A percentile compares a stretch with the other conserved stretches of the same genome.
Conservation (phyloP, 2,329 filamentous ascomycete genomes). For the Ascochyta viciae-villosae region DNA sequence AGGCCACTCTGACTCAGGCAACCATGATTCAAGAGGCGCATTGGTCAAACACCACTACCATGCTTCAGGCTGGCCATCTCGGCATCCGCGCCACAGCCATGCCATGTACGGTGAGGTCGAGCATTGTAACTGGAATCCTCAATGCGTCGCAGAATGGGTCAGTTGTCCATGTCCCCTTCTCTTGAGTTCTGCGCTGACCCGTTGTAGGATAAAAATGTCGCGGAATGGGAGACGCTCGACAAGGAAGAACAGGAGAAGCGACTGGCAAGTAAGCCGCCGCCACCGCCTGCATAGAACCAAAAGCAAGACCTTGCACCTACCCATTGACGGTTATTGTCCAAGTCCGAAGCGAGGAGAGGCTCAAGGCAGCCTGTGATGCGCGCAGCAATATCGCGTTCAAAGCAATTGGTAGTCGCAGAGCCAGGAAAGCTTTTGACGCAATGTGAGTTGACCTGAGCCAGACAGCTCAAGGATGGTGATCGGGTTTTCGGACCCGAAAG, state of each 20-base stretch:
- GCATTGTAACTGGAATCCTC: constrained; percentile 71
- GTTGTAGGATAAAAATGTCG: constrained; percentile 63
- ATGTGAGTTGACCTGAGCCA: too few species aligned
- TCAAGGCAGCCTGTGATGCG: background rate
- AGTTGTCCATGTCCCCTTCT: constrained; percentile 7
- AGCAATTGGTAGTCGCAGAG: background rate
- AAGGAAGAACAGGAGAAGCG: constrained; percentile 66
- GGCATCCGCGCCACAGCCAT: constrained; percentile 71
- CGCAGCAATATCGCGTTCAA: background rate
- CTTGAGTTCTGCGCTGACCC: constrained; percentile 8
- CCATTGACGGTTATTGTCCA: background rate
- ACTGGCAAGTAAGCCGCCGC: constrained; percentile 48
- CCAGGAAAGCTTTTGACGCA: background rate
- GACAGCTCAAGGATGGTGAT: too few species aligned
- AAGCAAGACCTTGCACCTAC: too few species aligned
- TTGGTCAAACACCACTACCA: constrained; percentile 79
- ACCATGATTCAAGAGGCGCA: constrained; percentile 69
- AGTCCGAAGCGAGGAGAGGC: background rate
- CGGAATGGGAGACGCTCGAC: constrained; percentile 64
- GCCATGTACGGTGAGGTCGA: constrained; percentile 75
- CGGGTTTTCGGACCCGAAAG: too few species aligned
- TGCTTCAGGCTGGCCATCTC: constrained; percentile 73
- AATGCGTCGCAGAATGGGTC: constrained; percentile 69
- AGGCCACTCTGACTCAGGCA: constrained; percentile 75
- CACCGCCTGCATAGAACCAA: background rate